Conservation (phyloP, 768 basidiomycete genomes). For the Sporobolomyces pararoseus region DNA sequence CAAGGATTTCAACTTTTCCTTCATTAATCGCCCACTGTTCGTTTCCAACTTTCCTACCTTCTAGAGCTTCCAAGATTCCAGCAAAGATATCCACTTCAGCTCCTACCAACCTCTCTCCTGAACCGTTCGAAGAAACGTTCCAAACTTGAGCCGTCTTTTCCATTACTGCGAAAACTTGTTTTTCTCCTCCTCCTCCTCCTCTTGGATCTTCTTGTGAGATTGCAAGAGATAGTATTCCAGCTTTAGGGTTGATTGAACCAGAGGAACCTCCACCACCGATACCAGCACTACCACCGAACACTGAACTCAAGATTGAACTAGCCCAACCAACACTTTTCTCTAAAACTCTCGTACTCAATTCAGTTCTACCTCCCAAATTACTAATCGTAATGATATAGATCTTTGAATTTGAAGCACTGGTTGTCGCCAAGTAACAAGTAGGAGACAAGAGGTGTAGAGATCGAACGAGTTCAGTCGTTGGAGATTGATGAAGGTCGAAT, state of each 20-base stretch:
- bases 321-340: constrained; percentile 47
- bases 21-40: constrained; percentile 44
- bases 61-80: constrained; percentile 41
- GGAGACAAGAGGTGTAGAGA: constrained; percentile 26
- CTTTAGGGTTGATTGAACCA: constrained; percentile 33
- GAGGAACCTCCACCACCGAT: too few species aligned
- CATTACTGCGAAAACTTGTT: constrained; percentile 42
- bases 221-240: constrained; percentile 40
- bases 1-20: constrained; percentile 46
- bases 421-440: constrained; percentile 43
- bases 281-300: constrained; percentile 41
- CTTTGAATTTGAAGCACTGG: constrained; percentile 45
- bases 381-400: constrained; percentile 46
- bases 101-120: constrained; percentile 32
- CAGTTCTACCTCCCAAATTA: constrained; percentile 45
- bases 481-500: constrained; percentile 41
- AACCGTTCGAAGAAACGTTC: constrained; percentile 18
- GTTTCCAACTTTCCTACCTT: constrained; percentile 43
- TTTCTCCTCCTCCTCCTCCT: constrained; percentile 35
- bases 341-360: constrained; percentile 42
- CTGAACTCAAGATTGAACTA: constrained; percentile 45
- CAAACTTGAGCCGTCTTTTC: constrained; percentile 42
- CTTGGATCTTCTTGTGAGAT: constrained; percentile 1
- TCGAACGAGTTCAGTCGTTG: constrained; percentile 42
- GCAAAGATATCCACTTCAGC: constrained; percentile 34